Evolutionary conservation across 352 stramenopile genomes (phyloP).

Genomic region (Phytophthora pluvialis): DNA sequence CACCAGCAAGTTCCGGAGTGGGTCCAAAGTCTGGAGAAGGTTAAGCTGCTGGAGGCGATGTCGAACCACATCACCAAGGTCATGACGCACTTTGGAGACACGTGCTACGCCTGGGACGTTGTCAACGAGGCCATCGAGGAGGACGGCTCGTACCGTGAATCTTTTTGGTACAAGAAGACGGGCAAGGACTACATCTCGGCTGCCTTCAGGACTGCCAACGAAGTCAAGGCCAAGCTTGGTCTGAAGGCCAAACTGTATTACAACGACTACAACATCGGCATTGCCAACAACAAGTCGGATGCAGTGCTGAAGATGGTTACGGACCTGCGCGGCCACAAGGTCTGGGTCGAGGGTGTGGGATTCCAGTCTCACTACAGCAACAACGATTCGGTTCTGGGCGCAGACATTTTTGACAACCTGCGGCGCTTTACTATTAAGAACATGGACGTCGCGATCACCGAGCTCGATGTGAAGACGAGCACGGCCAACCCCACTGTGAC

Average conservation of each 20-base stretch:
- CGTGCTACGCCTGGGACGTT: conserved; percentile 36
- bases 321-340: conserved; percentile 19
- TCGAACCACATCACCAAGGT: conserved; percentile 41
- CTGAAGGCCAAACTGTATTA: conserved; percentile 32
- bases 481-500: conserved; percentile 31
- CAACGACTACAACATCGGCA: conserved; percentile 39
- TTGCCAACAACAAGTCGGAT: conserved; percentile 43
- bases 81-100: conserved; percentile 44
- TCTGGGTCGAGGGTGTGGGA: conserved; percentile 38
- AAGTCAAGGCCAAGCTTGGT: conserved; percentile 36
- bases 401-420: conserved; percentile 38
- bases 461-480: conserved; percentile 38
- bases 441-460: conserved; percentile 40
- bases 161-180: conserved; percentile 47
- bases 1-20: conserved; percentile 43
- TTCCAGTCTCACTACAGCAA: conserved; percentile 43
- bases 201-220: conserved; percentile 38
- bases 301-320: conserved; percentile 32
- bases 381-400: conserved; percentile 19
- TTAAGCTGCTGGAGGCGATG: conserved; percentile 35
- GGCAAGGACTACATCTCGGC: conserved; percentile 40
- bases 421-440: conserved; percentile 32
- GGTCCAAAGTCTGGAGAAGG: conserved; percentile 39
- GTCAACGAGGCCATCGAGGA: conserved; percentile 36
- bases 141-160: conserved; percentile 39